Conservation (phyloP, 805 yeast species). For the Wickerhamiella brachini region DNA sequence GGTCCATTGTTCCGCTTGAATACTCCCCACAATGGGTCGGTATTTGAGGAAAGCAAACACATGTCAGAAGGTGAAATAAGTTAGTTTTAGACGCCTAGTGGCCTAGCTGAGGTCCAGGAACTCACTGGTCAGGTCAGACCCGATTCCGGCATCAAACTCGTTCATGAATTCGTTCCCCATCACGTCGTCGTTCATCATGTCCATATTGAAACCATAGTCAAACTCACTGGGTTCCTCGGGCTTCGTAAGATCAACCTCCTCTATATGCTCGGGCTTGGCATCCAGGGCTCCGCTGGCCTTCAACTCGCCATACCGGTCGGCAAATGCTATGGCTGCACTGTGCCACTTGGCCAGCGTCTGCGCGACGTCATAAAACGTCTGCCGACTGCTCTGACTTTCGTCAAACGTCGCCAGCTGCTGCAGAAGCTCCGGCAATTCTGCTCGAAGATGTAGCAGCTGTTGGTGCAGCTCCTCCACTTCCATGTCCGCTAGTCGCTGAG, state of each 20-base stretch:
- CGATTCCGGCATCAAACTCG: neutral
- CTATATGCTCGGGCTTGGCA: neutral
- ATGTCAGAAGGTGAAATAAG: too few relatives aligned
- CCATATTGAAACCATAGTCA: constrained; percentile 1
- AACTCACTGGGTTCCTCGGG: neutral
- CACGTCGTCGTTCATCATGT: neutral
- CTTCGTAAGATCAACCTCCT: neutral
- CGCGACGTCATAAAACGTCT: constrained; percentile 14
- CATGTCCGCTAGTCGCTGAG: constrained; percentile 3
- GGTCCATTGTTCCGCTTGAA: too few relatives aligned
- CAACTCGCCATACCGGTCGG: constrained; percentile 7
- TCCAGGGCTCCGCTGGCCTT: constrained; percentile 4
- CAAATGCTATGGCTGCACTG: constrained; percentile 5
- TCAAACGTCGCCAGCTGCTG: constrained; percentile 11
- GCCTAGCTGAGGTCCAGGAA: neutral
- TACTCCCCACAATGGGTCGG: too few relatives aligned
- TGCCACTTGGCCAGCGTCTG: constrained; percentile 12
- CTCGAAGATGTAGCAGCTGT: constrained; percentile 12
- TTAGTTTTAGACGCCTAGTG: too few relatives aligned
- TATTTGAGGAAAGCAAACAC: too few relatives aligned
- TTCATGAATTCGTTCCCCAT: neutral
- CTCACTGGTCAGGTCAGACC: neutral
- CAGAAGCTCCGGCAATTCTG: constrained; percentile 14
- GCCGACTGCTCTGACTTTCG: constrained; percentile 10
- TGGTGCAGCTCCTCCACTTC: constrained; percentile 10